Conservation (phyloP, 805 yeast species). For the Candida vartiovaarae region DNA sequence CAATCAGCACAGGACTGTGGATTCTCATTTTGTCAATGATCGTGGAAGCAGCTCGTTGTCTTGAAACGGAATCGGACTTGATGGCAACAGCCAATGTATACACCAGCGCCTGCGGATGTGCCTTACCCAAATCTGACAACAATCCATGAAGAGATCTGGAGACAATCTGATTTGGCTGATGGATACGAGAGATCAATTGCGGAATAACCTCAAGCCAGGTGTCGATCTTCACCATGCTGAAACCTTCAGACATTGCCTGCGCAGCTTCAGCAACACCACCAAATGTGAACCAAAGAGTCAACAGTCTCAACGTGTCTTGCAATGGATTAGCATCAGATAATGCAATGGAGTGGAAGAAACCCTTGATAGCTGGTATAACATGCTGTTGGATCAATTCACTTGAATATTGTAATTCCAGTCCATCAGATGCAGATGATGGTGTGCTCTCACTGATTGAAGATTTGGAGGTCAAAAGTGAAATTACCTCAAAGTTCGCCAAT, state of each 20-base stretch:
- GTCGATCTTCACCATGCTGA: slow-evolving; percentile 80
- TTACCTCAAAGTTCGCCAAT: slow-evolving; percentile 91
- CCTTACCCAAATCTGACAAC: slow-evolving; percentile 81
- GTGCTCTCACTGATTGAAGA: slow-evolving; percentile 26
- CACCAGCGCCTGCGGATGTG: slow-evolving; percentile 95
- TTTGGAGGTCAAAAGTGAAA: slow-evolving; percentile 47
- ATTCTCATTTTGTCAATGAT: slow-evolving; percentile 89
- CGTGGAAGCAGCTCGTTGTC: slow-evolving; percentile 87
- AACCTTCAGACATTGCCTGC: slow-evolving; percentile 84
- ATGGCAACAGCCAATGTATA: slow-evolving; percentile 95
- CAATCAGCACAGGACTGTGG: slow-evolving; percentile 78
- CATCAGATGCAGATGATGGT: slow-evolving; percentile 14
- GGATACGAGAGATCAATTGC: slow-evolving; percentile 91
- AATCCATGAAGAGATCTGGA: slow-evolving; percentile 73
- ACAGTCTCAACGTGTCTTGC: slow-evolving; percentile 84
- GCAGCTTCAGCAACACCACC: slow-evolving; percentile 94
- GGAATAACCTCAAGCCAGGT: slow-evolving; percentile 96
- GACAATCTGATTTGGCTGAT: slow-evolving; percentile 85
- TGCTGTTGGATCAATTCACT: slow-evolving; percentile 69
- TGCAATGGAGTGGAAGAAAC: slow-evolving; percentile 92
- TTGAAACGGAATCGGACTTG: slow-evolving; percentile 81
- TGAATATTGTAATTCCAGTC: slow-evolving; percentile 25
- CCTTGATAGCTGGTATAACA: slow-evolving; percentile 92
- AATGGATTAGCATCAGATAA: slow-evolving; percentile 79
- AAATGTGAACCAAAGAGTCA: slow-evolving; percentile 92